phyloP scores from a whole-genome alignment of 371 early-diverging fungal genomes.

The Mucor sp. region DNA sequence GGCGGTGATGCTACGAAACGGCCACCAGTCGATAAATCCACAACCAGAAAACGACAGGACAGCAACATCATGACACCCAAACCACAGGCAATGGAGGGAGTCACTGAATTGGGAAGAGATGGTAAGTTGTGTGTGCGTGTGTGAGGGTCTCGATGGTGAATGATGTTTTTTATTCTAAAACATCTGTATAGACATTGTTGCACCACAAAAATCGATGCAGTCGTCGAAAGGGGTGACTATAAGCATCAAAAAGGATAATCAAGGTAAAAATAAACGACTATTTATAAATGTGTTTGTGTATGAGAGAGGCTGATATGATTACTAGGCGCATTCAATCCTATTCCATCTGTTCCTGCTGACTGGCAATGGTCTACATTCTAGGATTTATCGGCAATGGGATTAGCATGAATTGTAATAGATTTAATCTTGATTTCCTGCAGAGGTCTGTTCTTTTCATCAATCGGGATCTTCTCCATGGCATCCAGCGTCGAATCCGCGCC shows the following conservation, averaged over 20 bases:
- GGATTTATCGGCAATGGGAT: constrained; percentile 85
- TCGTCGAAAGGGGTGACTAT: constrained; percentile 30
- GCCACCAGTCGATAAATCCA: constrained; percentile 9
- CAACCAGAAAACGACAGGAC: constrained; percentile 27
- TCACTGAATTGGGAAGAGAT: constrained; percentile 51
- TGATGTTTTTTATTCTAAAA: not conserved
- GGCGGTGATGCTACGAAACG: not conserved
- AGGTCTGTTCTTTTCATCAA: constrained; percentile 85
- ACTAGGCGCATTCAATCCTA: constrained; percentile 22
- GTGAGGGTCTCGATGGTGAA: not conserved
- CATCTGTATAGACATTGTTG: constrained; percentile 38
- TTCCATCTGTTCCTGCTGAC: constrained; percentile 34
- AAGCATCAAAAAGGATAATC: constrained; percentile 22
- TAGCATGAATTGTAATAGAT: constrained; percentile 92
- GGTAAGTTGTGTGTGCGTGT: constrained; percentile 26
- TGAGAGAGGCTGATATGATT: not conserved
- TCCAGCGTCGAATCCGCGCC: constrained; percentile 86
- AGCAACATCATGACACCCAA: constrained; percentile 48
- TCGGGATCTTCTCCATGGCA: constrained; percentile 84
- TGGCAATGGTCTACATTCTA: constrained; percentile 43
- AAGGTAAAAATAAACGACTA: constrained; percentile 10
- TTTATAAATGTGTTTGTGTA: not conserved
- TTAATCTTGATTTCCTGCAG: constrained; percentile 79
- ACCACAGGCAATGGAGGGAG: constrained; percentile 54
- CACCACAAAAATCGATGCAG: constrained; percentile 17